These are phyloP conservation scores for Exophiala xenobiotica DNA, from an alignment of 2,329 filamentous ascomycete genomes.

Conservation along the genomic window DNA sequence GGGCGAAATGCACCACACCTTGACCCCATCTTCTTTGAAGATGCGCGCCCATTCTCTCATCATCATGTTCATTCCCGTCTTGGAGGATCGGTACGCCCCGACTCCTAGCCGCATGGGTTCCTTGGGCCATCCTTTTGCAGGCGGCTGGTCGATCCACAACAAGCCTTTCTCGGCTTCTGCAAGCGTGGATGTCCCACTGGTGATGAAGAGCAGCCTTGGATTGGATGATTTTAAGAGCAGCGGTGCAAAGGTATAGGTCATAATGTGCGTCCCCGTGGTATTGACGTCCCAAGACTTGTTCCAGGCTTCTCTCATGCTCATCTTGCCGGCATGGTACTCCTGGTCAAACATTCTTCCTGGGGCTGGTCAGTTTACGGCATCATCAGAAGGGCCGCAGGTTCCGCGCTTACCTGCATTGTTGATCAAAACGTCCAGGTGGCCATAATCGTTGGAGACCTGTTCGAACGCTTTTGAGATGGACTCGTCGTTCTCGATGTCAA, in stretches of 20 bases:
- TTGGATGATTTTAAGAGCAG: constrained; percentile 48
- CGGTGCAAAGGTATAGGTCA: constrained; percentile 52
- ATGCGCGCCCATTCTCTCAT: constrained; percentile 47
- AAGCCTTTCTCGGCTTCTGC: constrained; percentile 30
- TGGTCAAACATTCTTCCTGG: constrained; percentile 1
- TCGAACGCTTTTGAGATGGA: constrained; percentile 52
- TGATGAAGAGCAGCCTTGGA: constrained; percentile 52
- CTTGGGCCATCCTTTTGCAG: constrained; percentile 48
- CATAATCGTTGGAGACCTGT: constrained; percentile 35
- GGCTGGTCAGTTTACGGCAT: background rate
- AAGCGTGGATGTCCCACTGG: constrained; percentile 44
- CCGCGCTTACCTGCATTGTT: constrained; percentile 25
- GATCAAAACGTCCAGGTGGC: constrained; percentile 23
- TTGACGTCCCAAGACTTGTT: constrained; percentile 54
- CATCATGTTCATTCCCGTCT: constrained; percentile 52
- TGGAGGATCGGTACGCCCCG: constrained; percentile 42
- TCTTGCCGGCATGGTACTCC: constrained; percentile 29
- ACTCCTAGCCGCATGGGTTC: constrained; percentile 10
- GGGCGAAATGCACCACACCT: constrained; percentile 50
- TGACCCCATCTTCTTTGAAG: constrained; percentile 52
- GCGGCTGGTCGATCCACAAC: constrained; percentile 46
- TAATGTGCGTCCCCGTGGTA: constrained; percentile 49
- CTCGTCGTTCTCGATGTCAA: constrained; percentile 56
- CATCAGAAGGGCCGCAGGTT: too few species aligned
- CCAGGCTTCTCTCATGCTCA: constrained; percentile 43